Percentiles rank a stretch among this genome's conserved stretches.
Evolutionary conservation across 805 yeast species (phyloP).

Genomic region (Candida maesae): DNA sequence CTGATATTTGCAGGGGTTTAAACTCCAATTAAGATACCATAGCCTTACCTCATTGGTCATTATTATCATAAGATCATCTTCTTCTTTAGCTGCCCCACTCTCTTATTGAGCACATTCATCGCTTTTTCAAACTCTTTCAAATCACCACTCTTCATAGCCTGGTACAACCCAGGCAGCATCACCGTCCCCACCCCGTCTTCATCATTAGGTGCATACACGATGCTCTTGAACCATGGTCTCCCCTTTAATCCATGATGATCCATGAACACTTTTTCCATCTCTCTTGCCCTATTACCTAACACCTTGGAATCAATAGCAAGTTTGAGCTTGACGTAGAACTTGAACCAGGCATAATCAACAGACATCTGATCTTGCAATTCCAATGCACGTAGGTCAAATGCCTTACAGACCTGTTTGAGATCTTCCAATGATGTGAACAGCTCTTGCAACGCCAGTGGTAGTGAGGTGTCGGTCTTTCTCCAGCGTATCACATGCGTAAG

Average conservation of each 20-base stretch:
- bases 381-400: slow-evolving; percentile 46
- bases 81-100: slow-evolving; percentile 6
- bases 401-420: slow-evolving; percentile 3
- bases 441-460: slow-evolving; percentile 11
- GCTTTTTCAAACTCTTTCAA: slow-evolving; percentile 28
- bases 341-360: slow-evolving; percentile 79
- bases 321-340: slow-evolving; percentile 51
- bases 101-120: slow-evolving; percentile 9
- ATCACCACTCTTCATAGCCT: slow-evolving; percentile 47
- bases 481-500: slow-evolving; percentile 9
- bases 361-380: slow-evolving; percentile 48
- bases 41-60: no score
- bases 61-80: slow-evolving; percentile 5
- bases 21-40: no score
- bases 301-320: slow-evolving; percentile 55
- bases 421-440: slow-evolving; percentile 5
- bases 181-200: slow-evolving; percentile 47
- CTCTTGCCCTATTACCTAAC: slow-evolving; percentile 41
- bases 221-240: slow-evolving; percentile 61
- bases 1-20: no score
- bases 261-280: slow-evolving; percentile 27
- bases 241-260: slow-evolving; percentile 42
- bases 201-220: slow-evolving; percentile 57
- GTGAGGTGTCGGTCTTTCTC: slow-evolving; percentile 1
- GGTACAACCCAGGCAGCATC: slow-evolving; percentile 56